A percentile compares a stretch with the other conserved stretches of the same genome.
These are phyloP conservation scores for Paulownia fortunei DNA, from an alignment of 257 asterid genomes.

Conservation along the genomic window DNA sequence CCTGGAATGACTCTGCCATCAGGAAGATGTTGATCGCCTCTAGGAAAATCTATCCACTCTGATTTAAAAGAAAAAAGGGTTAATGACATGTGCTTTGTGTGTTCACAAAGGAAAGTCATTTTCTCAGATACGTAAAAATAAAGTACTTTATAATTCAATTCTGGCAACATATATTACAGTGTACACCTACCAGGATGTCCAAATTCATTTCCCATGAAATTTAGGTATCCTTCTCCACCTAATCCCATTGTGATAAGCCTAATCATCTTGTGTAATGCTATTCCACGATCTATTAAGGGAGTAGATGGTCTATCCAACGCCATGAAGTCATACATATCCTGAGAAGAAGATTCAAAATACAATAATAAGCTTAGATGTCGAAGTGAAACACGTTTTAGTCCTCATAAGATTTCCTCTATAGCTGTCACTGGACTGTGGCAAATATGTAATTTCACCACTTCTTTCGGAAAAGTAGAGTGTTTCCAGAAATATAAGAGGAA, in stretches of 20 bases:
- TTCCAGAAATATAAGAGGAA: background rate
- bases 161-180: conserved; percentile 16
- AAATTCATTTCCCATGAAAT: conserved; percentile 99
- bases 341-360: conserved; percentile 36
- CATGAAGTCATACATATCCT: conserved; percentile 99
- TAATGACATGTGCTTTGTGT: background rate
- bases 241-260: conserved; percentile 97
- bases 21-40: conserved; percentile 81
- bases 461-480: conserved; percentile 7
- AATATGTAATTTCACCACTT: background rate
- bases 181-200: conserved; percentile 91
- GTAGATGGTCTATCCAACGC: conserved; percentile 94
- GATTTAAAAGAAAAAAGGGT: conserved; percentile 32
- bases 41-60: conserved; percentile 99
- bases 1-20: conserved; percentile 78
- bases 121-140: background rate
- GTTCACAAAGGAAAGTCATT: conserved; percentile 14
- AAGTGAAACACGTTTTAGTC: conserved; percentile 6
- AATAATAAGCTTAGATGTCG: conserved; percentile 16
- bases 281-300: conserved; percentile 91
- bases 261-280: conserved; percentile 98
- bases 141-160: conserved; percentile 8
- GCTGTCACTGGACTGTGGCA: background rate
- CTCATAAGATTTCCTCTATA: background rate
- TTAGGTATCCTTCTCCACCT: conserved; percentile 99